Evolutionary conservation across 371 early-diverging fungal species (phyloP).

Genomic region (Apophysomyces trapeziformis): DNA sequence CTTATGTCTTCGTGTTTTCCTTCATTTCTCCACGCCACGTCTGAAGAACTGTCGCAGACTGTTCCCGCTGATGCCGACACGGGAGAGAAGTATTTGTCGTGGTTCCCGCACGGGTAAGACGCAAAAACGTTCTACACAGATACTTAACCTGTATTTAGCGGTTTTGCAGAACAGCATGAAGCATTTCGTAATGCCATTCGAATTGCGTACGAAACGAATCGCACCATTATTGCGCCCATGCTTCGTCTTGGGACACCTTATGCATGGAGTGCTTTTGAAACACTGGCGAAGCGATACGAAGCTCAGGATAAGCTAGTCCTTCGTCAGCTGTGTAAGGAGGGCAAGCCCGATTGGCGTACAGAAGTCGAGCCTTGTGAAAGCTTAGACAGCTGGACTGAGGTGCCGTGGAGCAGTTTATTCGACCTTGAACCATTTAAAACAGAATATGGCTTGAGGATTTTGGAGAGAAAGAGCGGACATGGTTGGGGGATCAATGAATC

Average conservation of each 20-base stretch:
- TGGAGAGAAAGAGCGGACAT: conserved; percentile 42
- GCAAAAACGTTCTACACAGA: neutral
- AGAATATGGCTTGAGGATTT: conserved; percentile 42
- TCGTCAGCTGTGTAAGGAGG: conserved; percentile 23
- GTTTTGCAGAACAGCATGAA: conserved; percentile 48
- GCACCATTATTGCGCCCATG: conserved; percentile 53
- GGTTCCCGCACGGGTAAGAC: conserved; percentile 44
- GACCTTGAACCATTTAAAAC: conserved; percentile 19
- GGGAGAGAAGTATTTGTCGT: conserved; percentile 29
- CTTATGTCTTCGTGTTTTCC: neutral
- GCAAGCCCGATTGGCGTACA: conserved; percentile 23
- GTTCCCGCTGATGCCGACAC: neutral
- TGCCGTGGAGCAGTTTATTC: conserved; percentile 31
- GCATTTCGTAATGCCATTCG: conserved; percentile 51
- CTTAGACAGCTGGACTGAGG: conserved; percentile 31
- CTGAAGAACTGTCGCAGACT: neutral
- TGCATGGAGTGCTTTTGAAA: conserved; percentile 49
- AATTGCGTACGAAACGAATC: conserved; percentile 47
- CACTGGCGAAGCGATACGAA: conserved; percentile 36
- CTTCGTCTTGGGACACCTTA: conserved; percentile 39
- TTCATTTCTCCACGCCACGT: neutral
- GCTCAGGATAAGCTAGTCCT: conserved; percentile 38
- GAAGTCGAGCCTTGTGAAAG: conserved; percentile 27
- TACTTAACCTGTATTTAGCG: conserved; percentile 18
- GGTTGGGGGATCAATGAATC: conserved; percentile 47